Evolutionary conservation across 2,329 filamentous ascomycete species (phyloP).

Genomic region (Rhytidhysteron rufulum): DNA sequence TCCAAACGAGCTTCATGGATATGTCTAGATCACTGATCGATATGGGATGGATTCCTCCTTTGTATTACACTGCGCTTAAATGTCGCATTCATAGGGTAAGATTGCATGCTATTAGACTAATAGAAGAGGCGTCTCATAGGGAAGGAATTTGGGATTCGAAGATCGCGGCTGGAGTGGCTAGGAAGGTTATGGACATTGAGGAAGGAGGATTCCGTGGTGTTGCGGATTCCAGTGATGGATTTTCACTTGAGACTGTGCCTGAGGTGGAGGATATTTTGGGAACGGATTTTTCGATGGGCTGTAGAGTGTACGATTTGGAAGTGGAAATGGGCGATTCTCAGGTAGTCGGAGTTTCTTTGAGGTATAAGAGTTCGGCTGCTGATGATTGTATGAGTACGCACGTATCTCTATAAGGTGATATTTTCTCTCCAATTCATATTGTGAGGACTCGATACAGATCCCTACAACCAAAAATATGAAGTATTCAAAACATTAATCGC

Average conservation of each 20-base stretch:
- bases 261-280: conserved; percentile 1
- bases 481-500: no score
- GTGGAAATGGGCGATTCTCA: no score
- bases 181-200: conserved; percentile 33
- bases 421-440: no score
- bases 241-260: conserved; percentile 4
- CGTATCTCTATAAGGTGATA: no score
- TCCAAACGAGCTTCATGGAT: background rate
- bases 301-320: no score
- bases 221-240: conserved; percentile 5
- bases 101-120: conserved; percentile 33
- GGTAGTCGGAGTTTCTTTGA: no score
- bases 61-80: conserved; percentile 47
- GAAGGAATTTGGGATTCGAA: conserved; percentile 44
- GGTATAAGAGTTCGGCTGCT: no score
- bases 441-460: no score
- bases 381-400: no score
- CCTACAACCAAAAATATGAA: no score
- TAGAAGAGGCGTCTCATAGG: conserved; percentile 27
- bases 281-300: no score
- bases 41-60: conserved; percentile 43
- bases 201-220: conserved; percentile 4
- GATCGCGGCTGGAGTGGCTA: conserved; percentile 27
- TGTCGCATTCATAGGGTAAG: conserved; percentile 44
- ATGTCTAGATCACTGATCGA: conserved; percentile 37